phyloP scores from a whole-genome alignment of 1,284 basidiomycete species.

The Ustilago sp. region DNA sequence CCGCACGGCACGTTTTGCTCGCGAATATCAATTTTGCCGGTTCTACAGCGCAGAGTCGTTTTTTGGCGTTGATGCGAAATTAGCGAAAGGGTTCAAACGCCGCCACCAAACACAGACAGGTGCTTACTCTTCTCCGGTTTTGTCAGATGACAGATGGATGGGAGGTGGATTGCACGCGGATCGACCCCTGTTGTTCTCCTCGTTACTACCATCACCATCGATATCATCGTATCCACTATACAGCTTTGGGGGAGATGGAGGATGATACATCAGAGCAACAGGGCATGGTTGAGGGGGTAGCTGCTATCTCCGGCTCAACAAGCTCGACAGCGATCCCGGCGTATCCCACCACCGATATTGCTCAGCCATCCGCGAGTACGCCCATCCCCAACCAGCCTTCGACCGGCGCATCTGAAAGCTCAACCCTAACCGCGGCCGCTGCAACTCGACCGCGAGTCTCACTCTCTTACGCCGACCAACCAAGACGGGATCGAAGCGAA shows the following conservation, averaged over 20 bases:
- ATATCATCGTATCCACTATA: neutral
- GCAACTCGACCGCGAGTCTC: constrained; percentile 19
- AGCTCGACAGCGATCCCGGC: constrained; percentile 18
- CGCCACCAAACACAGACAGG: neutral
- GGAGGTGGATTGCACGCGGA: neutral
- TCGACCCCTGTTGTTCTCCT: neutral
- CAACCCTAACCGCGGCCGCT: neutral
- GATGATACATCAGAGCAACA: neutral
- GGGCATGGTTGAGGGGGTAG: neutral
- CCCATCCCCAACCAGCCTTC: constrained; percentile 7
- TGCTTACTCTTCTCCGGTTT: neutral
- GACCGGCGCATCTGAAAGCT: neutral
- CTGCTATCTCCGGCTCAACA: constrained; percentile 5
- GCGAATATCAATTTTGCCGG: neutral
- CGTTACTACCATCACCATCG: constrained; percentile 1
- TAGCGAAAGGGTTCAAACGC: neutral
- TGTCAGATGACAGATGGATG: neutral
- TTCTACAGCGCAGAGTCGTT: neutral
- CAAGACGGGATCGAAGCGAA: constrained; percentile 16
- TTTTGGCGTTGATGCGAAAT: neutral
- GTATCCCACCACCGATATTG: constrained; percentile 18
- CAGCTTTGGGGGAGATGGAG: neutral
- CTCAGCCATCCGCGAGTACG: constrained; percentile 6
- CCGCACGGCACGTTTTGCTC: neutral
- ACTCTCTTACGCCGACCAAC: constrained; percentile 27